A percentile compares a stretch with the other conserved stretches of the same genome.
Conservation (phyloP, 345 rosid species). For the thale cress (Arabidopsis thaliana) region TAIR10.1 NC_003071.7:9279001-9279500, state of each 20-base stretch:
- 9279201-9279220: neutral
- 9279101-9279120: neutral
- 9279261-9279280: neutral
- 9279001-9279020: conserved; percentile 3
- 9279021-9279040: neutral
- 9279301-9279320: neutral
- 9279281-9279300: neutral
- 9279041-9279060: conserved; percentile 15
- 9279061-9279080: neutral
- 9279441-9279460: too few species aligned
- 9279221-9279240: neutral
- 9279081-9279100: neutral
- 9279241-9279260: neutral
- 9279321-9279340: neutral
- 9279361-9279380: neutral
- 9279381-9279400: too few species aligned
- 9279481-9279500: too few species aligned
- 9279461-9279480: too few species aligned
- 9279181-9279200: neutral
- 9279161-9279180: neutral
- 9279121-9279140: neutral
- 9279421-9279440: too few species aligned
- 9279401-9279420: too few species aligned
- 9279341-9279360: neutral
- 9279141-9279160: neutral